Evolutionary conservation across 345 rosid genomes (phyloP), one percentile per base, ranked within the genome.

Genomic region (Linum tenue): DNA sequence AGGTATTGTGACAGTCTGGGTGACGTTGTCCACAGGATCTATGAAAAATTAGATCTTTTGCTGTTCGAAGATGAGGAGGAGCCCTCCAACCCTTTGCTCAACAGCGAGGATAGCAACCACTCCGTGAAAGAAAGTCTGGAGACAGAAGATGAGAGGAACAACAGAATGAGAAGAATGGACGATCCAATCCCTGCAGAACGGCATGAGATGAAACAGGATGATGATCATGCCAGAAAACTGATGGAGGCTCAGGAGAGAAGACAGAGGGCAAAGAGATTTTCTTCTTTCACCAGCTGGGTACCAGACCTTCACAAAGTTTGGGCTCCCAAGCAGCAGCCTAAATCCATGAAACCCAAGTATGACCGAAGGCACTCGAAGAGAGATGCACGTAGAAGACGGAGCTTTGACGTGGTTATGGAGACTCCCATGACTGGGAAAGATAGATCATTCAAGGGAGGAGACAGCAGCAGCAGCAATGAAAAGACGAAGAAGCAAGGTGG

Each of bases 291-390:
- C 11, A 94, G 89, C 64, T 82, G 96, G 90, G 76, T 75, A 75
- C 97, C 96, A 15, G 92, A 94, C 78, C 80, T 94, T 69, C 90
- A 79, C 73, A 81, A 89, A 77, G 96, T 94, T 57, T 94, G 97
- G 96, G 96, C 91, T 37, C 92, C 97, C 22, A 90, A 86, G 80
- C 89, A 82, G 81, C 88, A 81, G 67, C 67, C 60, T 0, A 76
- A 69, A 53, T 56, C 82, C 4, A 60, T 5, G 68, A 83, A 80
- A 64, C 40, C 35, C 9, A 80, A 71, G 74, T 55, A 75, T 3
- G 75, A 78, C 17, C 56, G 69, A 65, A 87, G 83, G 82, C 72
- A 66, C 7, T 66, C 83, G 3, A 88, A 79, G 75, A 83, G 87
- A 70, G 86, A 82, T 62, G 82, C 73, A 15, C 67, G 41, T 31